Evolutionary conservation across 2,329 filamentous ascomycete species (phyloP), one percentile per base, ranked within the genome.

Genomic region (Fusarium sp.): DNA sequence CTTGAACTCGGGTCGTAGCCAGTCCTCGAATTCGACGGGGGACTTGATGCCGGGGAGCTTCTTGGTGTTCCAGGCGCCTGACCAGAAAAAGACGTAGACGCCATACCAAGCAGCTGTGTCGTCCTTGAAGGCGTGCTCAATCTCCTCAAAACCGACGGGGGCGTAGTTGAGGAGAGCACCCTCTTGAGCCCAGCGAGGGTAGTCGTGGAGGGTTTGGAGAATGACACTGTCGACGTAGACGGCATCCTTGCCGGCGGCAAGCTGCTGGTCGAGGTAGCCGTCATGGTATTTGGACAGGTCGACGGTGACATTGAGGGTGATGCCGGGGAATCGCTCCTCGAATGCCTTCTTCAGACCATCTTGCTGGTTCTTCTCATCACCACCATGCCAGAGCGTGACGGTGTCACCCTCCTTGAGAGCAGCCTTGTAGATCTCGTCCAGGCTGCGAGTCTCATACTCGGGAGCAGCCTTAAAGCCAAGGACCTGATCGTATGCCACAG

Each of bases 281-380:
- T 88, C 85, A 71, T 87, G 87, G 70, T 89, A 90, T 73, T 89
- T 90, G 67, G 87, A 89, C 0, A 89, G 76, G 67, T 89, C 87
- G 50, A 89, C 86, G 0, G 88, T 89, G 38, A 88, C 59, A 72
- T 89, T 88, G 18, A 89, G 82, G 5, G 82, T 86, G 67, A 89
- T 84, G 10, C 84, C 83, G 0, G 87, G 87, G 72, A 89, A 89
- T 1, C 81, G 79, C 1, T 76, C 70, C 70, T 87, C 85, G 69
- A 88, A 89, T 1, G 81, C 81, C 5, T 77, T 45, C 73, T 85
- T 87, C 16, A 87, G 67, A 2, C 13, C 31, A 62, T 84, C 75
- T 37, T 84, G 83, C 59, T 86, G 84, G 47, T 74, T 77, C 31
- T 72, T 72, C 66, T 87, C 85, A 38, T 87, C 86, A n/a, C 86